A percentile compares a stretch with the other conserved stretches of the same genome.
Conservation (phyloP, 1,139 yeast species). For the Yamadazyma sp. region DNA sequence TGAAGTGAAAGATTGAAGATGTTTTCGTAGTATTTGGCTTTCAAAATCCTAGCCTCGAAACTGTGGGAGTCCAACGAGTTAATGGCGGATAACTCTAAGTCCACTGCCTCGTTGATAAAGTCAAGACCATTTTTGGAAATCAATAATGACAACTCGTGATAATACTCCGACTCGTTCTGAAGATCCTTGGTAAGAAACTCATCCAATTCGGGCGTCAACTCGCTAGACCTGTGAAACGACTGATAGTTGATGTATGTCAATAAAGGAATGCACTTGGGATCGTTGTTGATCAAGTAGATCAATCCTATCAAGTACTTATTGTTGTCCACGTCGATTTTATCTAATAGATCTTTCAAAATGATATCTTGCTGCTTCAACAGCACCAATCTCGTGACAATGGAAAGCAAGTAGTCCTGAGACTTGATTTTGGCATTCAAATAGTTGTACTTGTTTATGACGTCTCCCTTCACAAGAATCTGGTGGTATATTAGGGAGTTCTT, state of each 20-base stretch:
- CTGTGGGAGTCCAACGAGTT: conserved; percentile 17
- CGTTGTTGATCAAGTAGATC: conserved; percentile 31
- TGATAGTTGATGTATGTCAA: conserved; percentile 11
- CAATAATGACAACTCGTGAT: conserved; percentile 34
- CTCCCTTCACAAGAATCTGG: conserved; percentile 13
- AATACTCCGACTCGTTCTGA: conserved; percentile 28
- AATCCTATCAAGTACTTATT: conserved; percentile 35
- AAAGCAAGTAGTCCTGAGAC: conserved; percentile 26
- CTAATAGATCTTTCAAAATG: conserved; percentile 23
- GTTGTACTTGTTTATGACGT: conserved; percentile 16
- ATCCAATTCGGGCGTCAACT: conserved; percentile 6
- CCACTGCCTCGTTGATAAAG: conserved; percentile 27
- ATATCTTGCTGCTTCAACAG: conserved; percentile 27
- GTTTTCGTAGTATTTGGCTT: conserved; percentile 25
- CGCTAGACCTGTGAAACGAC: conserved; percentile 5
- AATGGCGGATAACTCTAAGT: conserved; percentile 35
- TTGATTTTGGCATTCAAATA: conserved; percentile 12
- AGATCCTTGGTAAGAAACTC: conserved; percentile 7
- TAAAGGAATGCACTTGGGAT: conserved; percentile 11
- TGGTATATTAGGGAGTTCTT: conserved; percentile 10
- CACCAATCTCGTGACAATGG: conserved; percentile 33
- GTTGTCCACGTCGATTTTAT: conserved; percentile 19
- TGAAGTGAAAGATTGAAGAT: conserved; percentile 32
- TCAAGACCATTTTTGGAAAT: conserved; percentile 21
- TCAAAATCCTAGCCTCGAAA: conserved; percentile 12